These are phyloP conservation scores for Cyberlindnera euphorbiae DNA, from an alignment of 805 yeast species.

Conservation along the genomic window DNA sequence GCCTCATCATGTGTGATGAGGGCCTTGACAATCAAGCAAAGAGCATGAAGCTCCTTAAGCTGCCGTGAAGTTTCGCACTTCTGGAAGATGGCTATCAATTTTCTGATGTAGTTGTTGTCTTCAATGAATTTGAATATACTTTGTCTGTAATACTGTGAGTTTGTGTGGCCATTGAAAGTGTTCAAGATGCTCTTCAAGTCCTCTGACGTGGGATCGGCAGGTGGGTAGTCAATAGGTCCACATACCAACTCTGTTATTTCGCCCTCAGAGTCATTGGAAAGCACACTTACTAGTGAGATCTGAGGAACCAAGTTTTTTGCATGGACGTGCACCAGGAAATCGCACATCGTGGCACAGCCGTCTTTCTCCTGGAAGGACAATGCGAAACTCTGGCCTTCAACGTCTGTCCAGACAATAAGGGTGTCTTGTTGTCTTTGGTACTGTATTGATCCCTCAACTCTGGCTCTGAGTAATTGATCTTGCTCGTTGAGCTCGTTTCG, in stretches of 20 bases:
- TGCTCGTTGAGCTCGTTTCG: slow-evolving; percentile 60
- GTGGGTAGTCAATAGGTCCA: slow-evolving; percentile 74
- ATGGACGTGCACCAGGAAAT: slow-evolving; percentile 68
- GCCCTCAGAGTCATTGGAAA: slow-evolving; percentile 38
- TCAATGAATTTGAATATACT: slow-evolving; percentile 53
- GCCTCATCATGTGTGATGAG: slow-evolving; percentile 69
- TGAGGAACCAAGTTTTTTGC: slow-evolving; percentile 49
- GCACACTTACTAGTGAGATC: slow-evolving; percentile 70
- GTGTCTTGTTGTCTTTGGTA: slow-evolving; percentile 95
- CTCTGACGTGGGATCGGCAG: slow-evolving; percentile 42
- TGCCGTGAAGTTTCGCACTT: slow-evolving; percentile 49
- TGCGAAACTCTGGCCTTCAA: slow-evolving; percentile 69
- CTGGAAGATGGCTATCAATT: slow-evolving; percentile 49
- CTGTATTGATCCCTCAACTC: slow-evolving; percentile 68
- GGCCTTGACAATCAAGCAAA: slow-evolving; percentile 72
- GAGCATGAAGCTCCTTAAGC: slow-evolving; percentile 52
- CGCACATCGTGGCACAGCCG: slow-evolving; percentile 82
- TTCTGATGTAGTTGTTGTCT: slow-evolving; percentile 46
- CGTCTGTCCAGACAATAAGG: slow-evolving; percentile 88
- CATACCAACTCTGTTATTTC: slow-evolving; percentile 74
- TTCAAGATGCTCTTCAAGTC: slow-evolving; percentile 52
- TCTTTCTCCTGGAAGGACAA: slow-evolving; percentile 87
- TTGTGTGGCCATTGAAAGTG: slow-evolving; percentile 46
- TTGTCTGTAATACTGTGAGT: slow-evolving; percentile 58
- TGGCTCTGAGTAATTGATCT: slow-evolving; percentile 57